Evolutionary conservation across 306 rosid genomes (phyloP).

Genomic region (Geum urbanum): DNA sequence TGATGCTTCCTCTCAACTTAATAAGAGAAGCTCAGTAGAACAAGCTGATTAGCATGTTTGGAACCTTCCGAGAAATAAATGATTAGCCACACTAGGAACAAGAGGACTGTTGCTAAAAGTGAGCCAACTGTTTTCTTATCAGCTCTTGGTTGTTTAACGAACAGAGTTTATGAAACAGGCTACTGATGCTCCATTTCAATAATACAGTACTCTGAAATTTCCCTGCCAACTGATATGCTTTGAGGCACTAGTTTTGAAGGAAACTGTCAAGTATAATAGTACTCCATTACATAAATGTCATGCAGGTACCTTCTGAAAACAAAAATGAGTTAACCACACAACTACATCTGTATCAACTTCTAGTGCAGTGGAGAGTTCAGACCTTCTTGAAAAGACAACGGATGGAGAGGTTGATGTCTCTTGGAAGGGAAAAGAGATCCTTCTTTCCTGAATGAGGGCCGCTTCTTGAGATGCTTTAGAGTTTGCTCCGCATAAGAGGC

Average conservation of each 20-base stretch:
- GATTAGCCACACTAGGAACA: not conserved
- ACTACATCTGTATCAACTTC: conserved; percentile 10
- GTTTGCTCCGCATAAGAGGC: conserved; percentile 46
- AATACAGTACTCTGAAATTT: not conserved
- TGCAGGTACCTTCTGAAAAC: not conserved
- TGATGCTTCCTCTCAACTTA: not conserved
- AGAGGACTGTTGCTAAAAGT: not conserved
- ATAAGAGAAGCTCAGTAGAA: no score
- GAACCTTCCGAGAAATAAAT: no score
- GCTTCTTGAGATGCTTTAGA: conserved; percentile 50
- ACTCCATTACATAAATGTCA: not conserved
- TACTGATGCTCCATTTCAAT: not conserved
- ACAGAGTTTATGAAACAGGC: not conserved
- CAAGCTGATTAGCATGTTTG: no score
- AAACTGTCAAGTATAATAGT: not conserved
- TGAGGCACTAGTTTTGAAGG: no score
- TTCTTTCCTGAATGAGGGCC: conserved; percentile 62
- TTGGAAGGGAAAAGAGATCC: conserved; percentile 56
- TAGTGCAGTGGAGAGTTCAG: conserved; percentile 69
- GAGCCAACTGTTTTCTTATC: not conserved
- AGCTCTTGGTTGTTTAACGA: not conserved
- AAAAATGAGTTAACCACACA: not conserved
- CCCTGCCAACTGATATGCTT: not conserved
- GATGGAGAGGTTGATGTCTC: conserved; percentile 60
- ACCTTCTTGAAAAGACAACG: conserved; percentile 74